Percentiles rank a stretch among this genome's conserved stretches.
These are phyloP conservation scores for Xylaria flabelliformis DNA, from an alignment of 495 filamentous ascomycete species.

Conservation along the genomic window DNA sequence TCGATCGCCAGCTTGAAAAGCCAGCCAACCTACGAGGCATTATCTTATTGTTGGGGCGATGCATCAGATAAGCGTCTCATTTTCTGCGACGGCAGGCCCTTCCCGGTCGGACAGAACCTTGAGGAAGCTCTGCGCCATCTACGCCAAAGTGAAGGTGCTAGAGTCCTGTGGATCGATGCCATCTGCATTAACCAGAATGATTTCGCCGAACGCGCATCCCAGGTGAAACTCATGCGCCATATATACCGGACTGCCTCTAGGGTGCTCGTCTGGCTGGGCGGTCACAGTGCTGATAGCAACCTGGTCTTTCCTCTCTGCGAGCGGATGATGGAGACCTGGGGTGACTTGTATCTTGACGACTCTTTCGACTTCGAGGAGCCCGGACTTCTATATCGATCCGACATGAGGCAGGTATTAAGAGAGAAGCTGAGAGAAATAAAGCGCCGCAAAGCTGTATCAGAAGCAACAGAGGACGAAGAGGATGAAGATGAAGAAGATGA, in stretches of 20 bases:
- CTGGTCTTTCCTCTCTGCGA: not conserved
- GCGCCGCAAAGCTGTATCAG: not conserved
- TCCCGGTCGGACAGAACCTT: not conserved
- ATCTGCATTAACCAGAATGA: not conserved
- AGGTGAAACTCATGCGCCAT: constrained; percentile 5
- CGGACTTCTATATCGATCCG: not conserved
- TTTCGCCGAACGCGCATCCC: not conserved
- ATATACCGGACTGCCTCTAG: not conserved
- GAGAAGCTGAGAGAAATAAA: not conserved
- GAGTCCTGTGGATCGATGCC: not conserved
- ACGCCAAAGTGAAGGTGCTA: not conserved
- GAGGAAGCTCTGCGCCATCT: not conserved
- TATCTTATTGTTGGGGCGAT: constrained; percentile 8
- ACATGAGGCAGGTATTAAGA: not conserved
- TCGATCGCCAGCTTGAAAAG: not conserved
- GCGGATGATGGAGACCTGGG: not conserved
- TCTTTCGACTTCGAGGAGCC: not conserved
- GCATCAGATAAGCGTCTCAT: not conserved
- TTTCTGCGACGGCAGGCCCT: not conserved
- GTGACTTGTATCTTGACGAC: not conserved
- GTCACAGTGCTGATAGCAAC: not conserved
- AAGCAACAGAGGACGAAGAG: not conserved
- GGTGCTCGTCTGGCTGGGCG: not conserved
- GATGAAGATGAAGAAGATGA: no score
- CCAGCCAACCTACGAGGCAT: not conserved